These are phyloP conservation scores for Aspergillus incahuasiensis DNA, from an alignment of 495 filamentous ascomycete species.

Conservation along the genomic window DNA sequence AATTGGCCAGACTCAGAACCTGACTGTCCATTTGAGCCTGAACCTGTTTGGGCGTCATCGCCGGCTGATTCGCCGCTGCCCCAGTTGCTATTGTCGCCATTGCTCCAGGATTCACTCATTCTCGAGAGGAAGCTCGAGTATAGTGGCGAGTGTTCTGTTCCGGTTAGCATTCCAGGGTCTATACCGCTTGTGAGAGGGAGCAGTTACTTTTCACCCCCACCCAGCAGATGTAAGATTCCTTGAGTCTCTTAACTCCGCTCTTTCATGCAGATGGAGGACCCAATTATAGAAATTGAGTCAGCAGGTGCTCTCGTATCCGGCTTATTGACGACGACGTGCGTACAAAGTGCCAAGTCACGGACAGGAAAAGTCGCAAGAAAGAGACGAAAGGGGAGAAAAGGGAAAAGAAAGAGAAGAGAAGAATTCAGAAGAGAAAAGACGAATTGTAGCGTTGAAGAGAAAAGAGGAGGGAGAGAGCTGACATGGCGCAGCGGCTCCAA, in stretches of 20 bases:
- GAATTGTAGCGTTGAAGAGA: background rate
- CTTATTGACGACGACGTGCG: background rate
- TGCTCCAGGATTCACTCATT: background rate
- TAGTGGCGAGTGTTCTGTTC: background rate
- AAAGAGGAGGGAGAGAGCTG: conserved; percentile 10
- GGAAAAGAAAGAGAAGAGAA: conserved; percentile 2
- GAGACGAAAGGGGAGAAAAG: conserved; percentile 11
- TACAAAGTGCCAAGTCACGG: background rate
- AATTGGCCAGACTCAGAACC: too few relatives aligned
- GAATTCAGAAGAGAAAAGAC: background rate
- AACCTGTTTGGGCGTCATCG: background rate
- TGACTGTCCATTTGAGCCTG: background rate
- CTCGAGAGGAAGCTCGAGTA: background rate
- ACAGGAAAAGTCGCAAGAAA: conserved; percentile 10
- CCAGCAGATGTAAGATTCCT: background rate
- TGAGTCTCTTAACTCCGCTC: background rate
- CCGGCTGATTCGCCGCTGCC: background rate
- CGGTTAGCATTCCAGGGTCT: background rate
- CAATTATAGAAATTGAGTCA: background rate
- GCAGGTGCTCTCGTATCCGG: conserved; percentile 3
- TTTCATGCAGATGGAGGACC: conserved; percentile 6
- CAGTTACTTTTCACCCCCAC: background rate
- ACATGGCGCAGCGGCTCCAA: conserved; percentile 20
- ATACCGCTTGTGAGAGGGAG: background rate
- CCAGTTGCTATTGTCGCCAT: background rate